A percentile compares a stretch with the other conserved stretches of the same genome.
Evolutionary conservation across 106 monocot genomes (phyloP).

Genomic region (Platanthera guangdongensis): DNA sequence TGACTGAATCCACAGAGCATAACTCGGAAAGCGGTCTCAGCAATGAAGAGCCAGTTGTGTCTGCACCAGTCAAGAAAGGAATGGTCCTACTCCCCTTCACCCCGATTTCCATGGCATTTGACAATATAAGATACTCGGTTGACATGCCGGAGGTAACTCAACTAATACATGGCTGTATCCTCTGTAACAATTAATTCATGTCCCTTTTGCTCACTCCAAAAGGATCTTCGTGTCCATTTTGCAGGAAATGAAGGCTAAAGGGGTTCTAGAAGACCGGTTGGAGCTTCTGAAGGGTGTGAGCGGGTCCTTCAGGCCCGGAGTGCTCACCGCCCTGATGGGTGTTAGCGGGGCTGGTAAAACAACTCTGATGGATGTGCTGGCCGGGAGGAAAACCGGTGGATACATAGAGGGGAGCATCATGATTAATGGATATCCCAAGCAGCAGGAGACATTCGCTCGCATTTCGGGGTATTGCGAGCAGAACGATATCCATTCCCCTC

Average conservation of each 20-base stretch:
- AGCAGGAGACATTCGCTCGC: slow-evolving; percentile 40
- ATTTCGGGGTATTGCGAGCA: slow-evolving; percentile 49
- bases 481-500: slow-evolving; percentile 50
- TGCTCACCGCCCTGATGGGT: slow-evolving; percentile 47
- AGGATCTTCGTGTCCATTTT: not conserved
- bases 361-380: slow-evolving; percentile 48
- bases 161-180: not conserved
- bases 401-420: slow-evolving; percentile 38
- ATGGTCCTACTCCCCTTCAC: slow-evolving; percentile 22
- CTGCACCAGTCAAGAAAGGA: slow-evolving; percentile 11
- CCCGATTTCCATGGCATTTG: slow-evolving; percentile 20
- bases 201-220: too few relatives aligned
- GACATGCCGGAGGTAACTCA: slow-evolving; percentile 27
- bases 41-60: not conserved
- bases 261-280: slow-evolving; percentile 21
- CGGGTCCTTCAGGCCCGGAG: slow-evolving; percentile 43
- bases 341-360: slow-evolving; percentile 52
- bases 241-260: slow-evolving; percentile 39
- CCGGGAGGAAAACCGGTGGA: slow-evolving; percentile 49
- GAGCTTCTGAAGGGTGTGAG: slow-evolving; percentile 31
- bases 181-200: too few relatives aligned
- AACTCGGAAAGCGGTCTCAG: not conserved
- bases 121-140: slow-evolving; percentile 23
- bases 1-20: not conserved
- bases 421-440: slow-evolving; percentile 43